These are phyloP conservation scores for Trichoderma gracile DNA, from an alignment of 2,329 filamentous ascomycete genomes.

Conservation along the genomic window DNA sequence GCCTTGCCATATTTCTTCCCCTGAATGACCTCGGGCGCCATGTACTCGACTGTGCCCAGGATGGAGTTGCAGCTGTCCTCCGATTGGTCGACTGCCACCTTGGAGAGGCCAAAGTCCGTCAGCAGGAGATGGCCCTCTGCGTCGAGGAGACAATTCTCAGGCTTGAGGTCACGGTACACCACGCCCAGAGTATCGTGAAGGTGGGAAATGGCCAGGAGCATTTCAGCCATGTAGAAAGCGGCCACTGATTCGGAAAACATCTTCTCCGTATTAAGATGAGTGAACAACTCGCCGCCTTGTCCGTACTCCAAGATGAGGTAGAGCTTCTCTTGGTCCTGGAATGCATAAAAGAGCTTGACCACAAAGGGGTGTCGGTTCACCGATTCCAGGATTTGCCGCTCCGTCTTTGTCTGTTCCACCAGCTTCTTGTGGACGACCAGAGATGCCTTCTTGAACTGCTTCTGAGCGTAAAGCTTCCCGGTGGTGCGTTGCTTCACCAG, in stretches of 20 bases:
- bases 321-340: constrained; percentile 96
- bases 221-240: constrained; percentile 98
- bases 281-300: constrained; percentile 93
- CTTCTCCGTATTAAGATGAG: constrained; percentile 87
- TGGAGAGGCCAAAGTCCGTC: constrained; percentile 95
- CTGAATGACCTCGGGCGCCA: constrained; percentile 92
- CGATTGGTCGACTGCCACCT: constrained; percentile 72
- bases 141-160: constrained; percentile 94
- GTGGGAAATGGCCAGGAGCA: constrained; percentile 91
- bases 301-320: constrained; percentile 98
- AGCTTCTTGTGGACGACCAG: constrained; percentile 93
- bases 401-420: constrained; percentile 95
- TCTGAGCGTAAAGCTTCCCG: constrained; percentile 91
- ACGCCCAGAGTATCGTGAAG: constrained; percentile 90
- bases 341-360: constrained; percentile 96
- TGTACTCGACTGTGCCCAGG: constrained; percentile 95
- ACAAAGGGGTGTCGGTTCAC: constrained; percentile 97
- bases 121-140: constrained; percentile 87
- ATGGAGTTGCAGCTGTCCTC: constrained; percentile 80
- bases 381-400: constrained; percentile 90
- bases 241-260: constrained; percentile 92
- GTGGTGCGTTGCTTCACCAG: constrained; percentile 88
- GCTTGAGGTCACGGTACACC: constrained; percentile 95
- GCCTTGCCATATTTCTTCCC: constrained; percentile 89
- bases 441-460: constrained; percentile 97